Percentiles rank a stretch among this genome's conserved stretches.
These are phyloP conservation scores for Kurtzmaniella quercitrusa DNA, from an alignment of 1,139 yeast species.

Conservation along the genomic window DNA sequence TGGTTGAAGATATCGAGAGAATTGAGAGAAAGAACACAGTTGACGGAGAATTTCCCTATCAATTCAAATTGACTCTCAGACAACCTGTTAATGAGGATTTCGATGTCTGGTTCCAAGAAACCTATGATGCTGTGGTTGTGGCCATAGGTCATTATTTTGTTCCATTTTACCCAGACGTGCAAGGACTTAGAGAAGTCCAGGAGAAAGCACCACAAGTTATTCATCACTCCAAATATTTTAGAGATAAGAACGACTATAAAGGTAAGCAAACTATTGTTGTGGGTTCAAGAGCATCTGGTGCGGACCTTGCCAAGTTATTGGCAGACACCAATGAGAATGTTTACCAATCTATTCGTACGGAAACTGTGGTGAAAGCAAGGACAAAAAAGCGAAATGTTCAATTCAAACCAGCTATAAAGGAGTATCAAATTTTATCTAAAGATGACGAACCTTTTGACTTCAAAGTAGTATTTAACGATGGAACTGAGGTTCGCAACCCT, in stretches of 20 bases:
- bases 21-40: constrained; percentile 11
- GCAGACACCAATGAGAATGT: constrained; percentile 21
- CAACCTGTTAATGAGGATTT: constrained; percentile 16
- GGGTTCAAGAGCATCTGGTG: constrained; percentile 45
- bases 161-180: constrained; percentile 31
- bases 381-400: constrained; percentile 18
- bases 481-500: constrained; percentile 21
- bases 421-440: constrained; percentile 11
- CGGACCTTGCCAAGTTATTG: constrained; percentile 31
- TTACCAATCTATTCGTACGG: constrained; percentile 26
- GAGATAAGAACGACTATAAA: constrained; percentile 22
- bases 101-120: constrained; percentile 23
- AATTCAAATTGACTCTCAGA: constrained; percentile 31
- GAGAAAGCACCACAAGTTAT: constrained; percentile 22
- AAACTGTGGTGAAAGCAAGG: constrained; percentile 12
- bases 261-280: constrained; percentile 33
- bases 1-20: constrained; percentile 36
- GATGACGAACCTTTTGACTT: constrained; percentile 12
- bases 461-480: constrained; percentile 28
- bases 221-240: constrained; percentile 40
- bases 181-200: constrained; percentile 35
- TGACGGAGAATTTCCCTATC: constrained; percentile 14
- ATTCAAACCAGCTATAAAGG: constrained; percentile 22
- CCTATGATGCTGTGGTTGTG: constrained; percentile 25
- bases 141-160: constrained; percentile 34